Percentiles rank a stretch among this genome's conserved stretches.
phyloP scores from a whole-genome alignment of 2,329 filamentous ascomycete species.

The Dryadomyces sulphureus region DNA sequence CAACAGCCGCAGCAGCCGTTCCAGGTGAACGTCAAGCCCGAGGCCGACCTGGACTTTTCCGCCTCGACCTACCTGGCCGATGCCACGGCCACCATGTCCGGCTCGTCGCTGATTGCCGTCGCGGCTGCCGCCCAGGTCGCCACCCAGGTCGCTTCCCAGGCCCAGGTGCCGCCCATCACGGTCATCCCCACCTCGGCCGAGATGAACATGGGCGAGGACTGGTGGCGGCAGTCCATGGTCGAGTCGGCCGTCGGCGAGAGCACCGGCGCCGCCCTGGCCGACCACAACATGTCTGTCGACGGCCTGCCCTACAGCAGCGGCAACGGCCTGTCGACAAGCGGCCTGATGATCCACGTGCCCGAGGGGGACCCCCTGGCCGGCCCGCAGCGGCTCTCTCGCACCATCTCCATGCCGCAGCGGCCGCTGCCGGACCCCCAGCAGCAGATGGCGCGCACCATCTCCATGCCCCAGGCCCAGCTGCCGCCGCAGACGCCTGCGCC shows the following conservation, averaged over 20 bases:
- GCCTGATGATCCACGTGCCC: slow-evolving; percentile 42
- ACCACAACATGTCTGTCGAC: background rate
- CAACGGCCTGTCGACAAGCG: slow-evolving; percentile 17
- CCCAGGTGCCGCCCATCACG: background rate
- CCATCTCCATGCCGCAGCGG: slow-evolving; percentile 11
- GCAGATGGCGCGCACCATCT: background rate
- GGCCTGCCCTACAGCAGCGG: background rate
- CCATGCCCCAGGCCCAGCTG: background rate
- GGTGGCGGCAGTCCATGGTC: slow-evolving; percentile 9
- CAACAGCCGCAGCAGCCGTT: background rate
- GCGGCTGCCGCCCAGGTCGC: slow-evolving; percentile 3
- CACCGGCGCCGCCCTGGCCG: background rate
- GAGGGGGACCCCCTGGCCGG: too few relatives aligned
- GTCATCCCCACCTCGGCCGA: background rate
- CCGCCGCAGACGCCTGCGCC: background rate
- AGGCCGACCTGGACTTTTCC: background rate
- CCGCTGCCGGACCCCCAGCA: slow-evolving; percentile 7
- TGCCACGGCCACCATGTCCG: slow-evolving; percentile 6
- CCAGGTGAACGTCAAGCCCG: background rate
- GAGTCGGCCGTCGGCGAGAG: slow-evolving; percentile 5
- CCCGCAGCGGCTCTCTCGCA: slow-evolving; percentile 8
- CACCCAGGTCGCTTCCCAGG: background rate
- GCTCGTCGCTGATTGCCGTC: slow-evolving; percentile 5
- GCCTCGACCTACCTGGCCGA: slow-evolving; percentile 7
- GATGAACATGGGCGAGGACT: slow-evolving; percentile 10